Base-by-base conservation (phyloP, 2,329 filamentous ascomycete species). In the Arthrobotrys entomopaga region DNA sequence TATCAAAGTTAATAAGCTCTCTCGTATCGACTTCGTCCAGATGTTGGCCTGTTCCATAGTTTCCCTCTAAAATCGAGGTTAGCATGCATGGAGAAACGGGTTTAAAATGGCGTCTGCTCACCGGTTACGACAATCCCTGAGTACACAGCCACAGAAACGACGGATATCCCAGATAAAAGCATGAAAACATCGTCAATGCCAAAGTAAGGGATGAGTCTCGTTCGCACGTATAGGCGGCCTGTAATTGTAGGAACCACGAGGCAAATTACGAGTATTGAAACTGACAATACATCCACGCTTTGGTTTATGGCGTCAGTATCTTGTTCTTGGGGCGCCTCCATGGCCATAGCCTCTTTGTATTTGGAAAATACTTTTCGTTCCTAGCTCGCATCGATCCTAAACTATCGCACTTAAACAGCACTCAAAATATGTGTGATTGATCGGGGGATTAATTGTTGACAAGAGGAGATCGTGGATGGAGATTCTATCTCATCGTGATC, bases 141-240 rank as follows among this genome's bases (percentile, higher is more conserved):
- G 20, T 29, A 72, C 16, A 48, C 24, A 13, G 60, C 67, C 7
- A 52, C 53, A 7, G 46, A 53, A 4, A 59, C 48, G 11, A 59
- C 60, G 7, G 34, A 49, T 57, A 65, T 42, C 1, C 67, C 53
- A 10, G 67, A 72, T 5, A 72, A 38, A 19, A 72, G 60, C 60
- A 72, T 72, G 15, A 72, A 65, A 5, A 65, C 42, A 61, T 72
- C 67, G 15, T 72, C 67, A 26, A 72, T 57, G 16, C 67, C 67
- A 26, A 72, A 72, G 24, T 72, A 72, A 10, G 53, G 54, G 20
- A 65, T 59, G 13, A 72, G 38, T 26, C 54, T 58, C 2, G 60
- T 72, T 48, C 67, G 46, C 0, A 72, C 67, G 11, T 65, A 72
- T 8, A 65, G 24, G 3, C 67, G 60, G 43, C 48, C 67, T 7